Evolutionary conservation across 2,329 filamentous ascomycete genomes (phyloP), one percentile per base, ranked within the genome.

Genomic region (Trichoderma lentiforme): DNA sequence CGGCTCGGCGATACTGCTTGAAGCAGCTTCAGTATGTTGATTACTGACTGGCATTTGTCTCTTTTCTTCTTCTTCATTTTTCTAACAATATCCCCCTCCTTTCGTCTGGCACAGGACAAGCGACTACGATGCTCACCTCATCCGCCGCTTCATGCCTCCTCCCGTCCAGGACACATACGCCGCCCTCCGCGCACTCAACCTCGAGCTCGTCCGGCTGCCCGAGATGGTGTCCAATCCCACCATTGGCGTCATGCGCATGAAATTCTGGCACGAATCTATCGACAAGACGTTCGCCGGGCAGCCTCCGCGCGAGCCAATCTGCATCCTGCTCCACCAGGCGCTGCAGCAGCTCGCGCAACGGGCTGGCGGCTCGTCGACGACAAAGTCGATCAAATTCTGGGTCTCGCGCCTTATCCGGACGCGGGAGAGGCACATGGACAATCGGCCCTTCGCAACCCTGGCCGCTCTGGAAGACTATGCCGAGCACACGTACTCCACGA

Each of bases 191-290:
- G 92, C 95, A 65, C 90, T 99, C 81, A 99, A 99, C 80, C 88
- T 98, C 77, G 95, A 98, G 81, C 89, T 98, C 73, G 93, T 95
- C 58, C 89, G 93, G 71, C 92, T 98, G 74, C 94, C 96, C 71
- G 95, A 98, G 82, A 90, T 93, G 14, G 95, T 96, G 24, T 96
- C 93, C 61, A 96, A 92, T 73, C 90, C 93, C n/a, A 92, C 91
- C 4, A 93, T 98, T 73, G 95, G 94, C 64, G 87, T 91, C 67
- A 90, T 98, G 86, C 94, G 96, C 74, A 91, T 97, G 82, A 93
- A 97, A 81, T 98, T 98, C 85, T 98, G 96, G 93, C 90, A 93
- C 64, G 95, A 98, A 76, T 90, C 93, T 5, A 85, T 99, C 66
- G 88, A 91, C 69, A 91, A 91, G 73, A 92, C 93, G 1, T 92